phyloP scores from a whole-genome alignment of 2,329 filamentous ascomycete species.

The Cyphellophora attinorum region DNA sequence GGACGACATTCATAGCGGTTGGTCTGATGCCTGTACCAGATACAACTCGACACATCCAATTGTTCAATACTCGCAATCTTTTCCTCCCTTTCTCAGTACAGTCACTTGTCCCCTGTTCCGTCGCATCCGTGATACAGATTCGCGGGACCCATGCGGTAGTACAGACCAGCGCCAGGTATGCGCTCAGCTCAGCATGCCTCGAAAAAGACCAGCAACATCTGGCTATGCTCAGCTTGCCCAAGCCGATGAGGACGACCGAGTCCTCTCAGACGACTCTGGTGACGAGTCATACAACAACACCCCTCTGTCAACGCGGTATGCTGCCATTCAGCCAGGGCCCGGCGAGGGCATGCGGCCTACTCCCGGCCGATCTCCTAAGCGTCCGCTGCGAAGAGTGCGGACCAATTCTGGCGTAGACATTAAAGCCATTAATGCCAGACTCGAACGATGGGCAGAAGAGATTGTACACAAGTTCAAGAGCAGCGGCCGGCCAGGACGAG shows the following conservation, averaged over 20 bases:
- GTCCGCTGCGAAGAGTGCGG: slow-evolving; percentile 44
- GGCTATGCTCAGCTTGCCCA: slow-evolving; percentile 80
- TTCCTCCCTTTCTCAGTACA: too few species aligned
- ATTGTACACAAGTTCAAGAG: slow-evolving; percentile 97
- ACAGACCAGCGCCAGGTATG: too few species aligned
- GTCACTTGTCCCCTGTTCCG: too few species aligned
- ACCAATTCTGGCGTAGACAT: slow-evolving; percentile 91
- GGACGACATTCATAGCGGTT: too few species aligned
- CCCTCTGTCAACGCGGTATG: slow-evolving; percentile 54
- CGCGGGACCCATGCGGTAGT: too few species aligned
- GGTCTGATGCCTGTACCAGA: too few species aligned
- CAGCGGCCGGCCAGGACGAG: slow-evolving; percentile 61
- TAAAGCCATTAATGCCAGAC: slow-evolving; percentile 91
- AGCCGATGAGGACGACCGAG: slow-evolving; percentile 52
- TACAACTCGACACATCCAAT: too few species aligned
- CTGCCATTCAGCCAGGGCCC: slow-evolving; percentile 53
- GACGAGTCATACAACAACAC: slow-evolving; percentile 45
- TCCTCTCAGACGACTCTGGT: slow-evolving; percentile 59
- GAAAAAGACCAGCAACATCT: slow-evolving; percentile 60
- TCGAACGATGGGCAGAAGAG: slow-evolving; percentile 96
- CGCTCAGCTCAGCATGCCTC: slow-evolving; percentile 45
- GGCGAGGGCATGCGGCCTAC: slow-evolving; percentile 50
- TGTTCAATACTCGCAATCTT: too few species aligned
- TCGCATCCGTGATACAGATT: too few species aligned
- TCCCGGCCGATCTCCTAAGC: slow-evolving; percentile 28